Conservation (phyloP, 2,329 filamentous ascomycete species). For the Myriosclerotinia duriaeana region DNA sequence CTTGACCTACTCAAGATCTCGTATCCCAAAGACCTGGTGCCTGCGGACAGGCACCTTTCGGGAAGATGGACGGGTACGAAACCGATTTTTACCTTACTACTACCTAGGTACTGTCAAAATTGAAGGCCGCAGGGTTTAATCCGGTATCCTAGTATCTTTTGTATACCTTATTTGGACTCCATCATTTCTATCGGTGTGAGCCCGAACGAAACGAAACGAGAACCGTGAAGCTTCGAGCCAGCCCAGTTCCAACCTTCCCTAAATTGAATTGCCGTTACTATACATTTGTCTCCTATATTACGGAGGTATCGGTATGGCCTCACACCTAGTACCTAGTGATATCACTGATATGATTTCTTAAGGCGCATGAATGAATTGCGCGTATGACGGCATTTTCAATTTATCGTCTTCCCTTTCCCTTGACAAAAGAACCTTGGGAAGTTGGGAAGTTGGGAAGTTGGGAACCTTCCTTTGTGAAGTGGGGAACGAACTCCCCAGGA, state of each 20-base stretch:
- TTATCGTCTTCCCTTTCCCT: conserved; percentile 22
- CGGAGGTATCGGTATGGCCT: conserved; percentile 1
- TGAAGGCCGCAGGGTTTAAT: conserved; percentile 17
- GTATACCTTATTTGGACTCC: conserved; percentile 31
- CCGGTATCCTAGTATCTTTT: conserved; percentile 5
- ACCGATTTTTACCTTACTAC: conserved; percentile 9
- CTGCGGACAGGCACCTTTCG: conserved; percentile 27
- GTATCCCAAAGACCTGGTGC: conserved; percentile 38
- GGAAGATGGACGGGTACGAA: conserved; percentile 15
- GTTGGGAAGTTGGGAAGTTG: not conserved
- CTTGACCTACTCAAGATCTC: conserved; percentile 26
- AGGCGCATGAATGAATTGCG: conserved; percentile 30
- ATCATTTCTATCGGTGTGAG: conserved; percentile 24
- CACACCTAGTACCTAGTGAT: not conserved
- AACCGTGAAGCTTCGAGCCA: not conserved
- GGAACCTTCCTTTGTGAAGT: conserved; percentile 7
- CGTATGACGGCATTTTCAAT: conserved; percentile 32
- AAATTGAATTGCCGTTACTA: conserved; percentile 10
- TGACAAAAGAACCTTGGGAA: not conserved
- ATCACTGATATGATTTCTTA: conserved; percentile 4
- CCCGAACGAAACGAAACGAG: conserved; percentile 12
- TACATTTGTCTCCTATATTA: conserved; percentile 1
- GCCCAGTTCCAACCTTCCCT: conserved; percentile 12
- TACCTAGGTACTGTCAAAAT: not conserved
- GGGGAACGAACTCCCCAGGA: conserved; percentile 10